phyloP scores from a whole-genome alignment of 495 filamentous ascomycete species.

The Neurospora sp. region DNA sequence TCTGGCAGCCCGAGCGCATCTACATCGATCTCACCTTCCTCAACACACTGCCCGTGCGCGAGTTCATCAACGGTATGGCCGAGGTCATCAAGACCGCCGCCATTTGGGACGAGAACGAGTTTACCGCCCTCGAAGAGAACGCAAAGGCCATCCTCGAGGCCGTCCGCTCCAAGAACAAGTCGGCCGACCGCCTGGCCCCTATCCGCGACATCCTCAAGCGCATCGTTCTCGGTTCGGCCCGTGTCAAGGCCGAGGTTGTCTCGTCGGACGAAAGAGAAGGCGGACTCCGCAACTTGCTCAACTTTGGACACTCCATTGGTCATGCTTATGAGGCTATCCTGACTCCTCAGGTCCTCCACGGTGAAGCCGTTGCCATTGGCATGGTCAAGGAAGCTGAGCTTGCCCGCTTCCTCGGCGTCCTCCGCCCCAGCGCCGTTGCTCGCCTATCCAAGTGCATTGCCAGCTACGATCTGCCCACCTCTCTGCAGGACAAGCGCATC shows the following conservation, averaged over 20 bases:
- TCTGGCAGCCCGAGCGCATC: slow-evolving; percentile 90
- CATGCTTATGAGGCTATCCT: slow-evolving; percentile 94
- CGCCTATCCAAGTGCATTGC: slow-evolving; percentile 84
- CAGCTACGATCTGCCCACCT: slow-evolving; percentile 86
- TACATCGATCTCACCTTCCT: slow-evolving; percentile 93
- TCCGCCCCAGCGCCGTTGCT: slow-evolving; percentile 78
- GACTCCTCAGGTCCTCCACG: slow-evolving; percentile 90
- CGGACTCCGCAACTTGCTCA: slow-evolving; percentile 85
- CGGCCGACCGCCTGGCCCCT: slow-evolving; percentile 46
- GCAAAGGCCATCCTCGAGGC: slow-evolving; percentile 64
- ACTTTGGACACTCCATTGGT: slow-evolving; percentile 97
- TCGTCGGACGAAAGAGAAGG: slow-evolving; percentile 91
- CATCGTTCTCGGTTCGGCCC: slow-evolving; percentile 77
- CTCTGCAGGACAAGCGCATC: slow-evolving; percentile 73
- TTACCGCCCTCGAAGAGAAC: slow-evolving; percentile 72
- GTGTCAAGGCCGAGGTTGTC: slow-evolving; percentile 87
- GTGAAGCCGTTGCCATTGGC: slow-evolving; percentile 90
- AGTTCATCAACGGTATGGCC: slow-evolving; percentile 98
- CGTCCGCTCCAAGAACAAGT: slow-evolving; percentile 45
- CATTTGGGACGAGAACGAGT: slow-evolving; percentile 86
- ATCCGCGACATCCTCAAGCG: slow-evolving; percentile 73
- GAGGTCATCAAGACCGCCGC: slow-evolving; percentile 98
- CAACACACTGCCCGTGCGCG: slow-evolving; percentile 78
- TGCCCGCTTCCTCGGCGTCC: slow-evolving; percentile 77
- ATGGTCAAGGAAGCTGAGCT: slow-evolving; percentile 98